phyloP scores from a whole-genome alignment of 768 basidiomycete species.

The Lactifluus subvellereus region DNA sequence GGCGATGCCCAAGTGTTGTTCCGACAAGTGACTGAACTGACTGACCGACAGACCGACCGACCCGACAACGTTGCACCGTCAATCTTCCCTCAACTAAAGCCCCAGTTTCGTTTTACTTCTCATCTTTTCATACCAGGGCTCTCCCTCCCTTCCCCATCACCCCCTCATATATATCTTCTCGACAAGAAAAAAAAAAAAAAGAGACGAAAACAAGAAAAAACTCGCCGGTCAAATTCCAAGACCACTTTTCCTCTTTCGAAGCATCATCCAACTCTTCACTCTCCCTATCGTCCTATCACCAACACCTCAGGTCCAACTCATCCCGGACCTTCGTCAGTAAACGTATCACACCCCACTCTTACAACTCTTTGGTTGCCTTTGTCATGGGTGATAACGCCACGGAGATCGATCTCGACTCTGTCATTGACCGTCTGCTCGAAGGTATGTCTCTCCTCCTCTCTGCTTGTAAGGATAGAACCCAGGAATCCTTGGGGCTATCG shows the following conservation, averaged over 20 bases:
- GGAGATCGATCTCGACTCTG: conserved; percentile 98
- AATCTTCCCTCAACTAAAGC: background rate
- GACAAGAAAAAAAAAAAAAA: conserved; percentile 2
- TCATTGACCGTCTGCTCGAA: conserved; percentile 97
- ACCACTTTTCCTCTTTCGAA: conserved; percentile 10
- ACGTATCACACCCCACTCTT: background rate
- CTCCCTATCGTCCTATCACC: conserved; percentile 9
- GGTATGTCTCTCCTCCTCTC: conserved; percentile 50
- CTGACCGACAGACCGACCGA: background rate
- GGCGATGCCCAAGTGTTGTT: background rate
- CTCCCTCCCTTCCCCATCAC: background rate
- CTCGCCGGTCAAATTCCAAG: background rate
- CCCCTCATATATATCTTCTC: background rate
- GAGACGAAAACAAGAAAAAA: background rate
- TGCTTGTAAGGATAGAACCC: background rate
- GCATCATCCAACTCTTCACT: conserved; percentile 14
- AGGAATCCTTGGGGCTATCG: background rate
- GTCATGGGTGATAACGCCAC: conserved; percentile 72
- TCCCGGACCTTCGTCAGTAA: background rate
- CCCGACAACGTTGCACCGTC: conserved; percentile 19
- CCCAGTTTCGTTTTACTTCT: background rate
- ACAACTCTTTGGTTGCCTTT: background rate
- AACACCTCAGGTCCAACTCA: background rate
- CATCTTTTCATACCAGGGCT: background rate
- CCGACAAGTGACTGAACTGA: background rate